phyloP scores from a whole-genome alignment of 2,329 filamentous ascomycete genomes.

The Sclerotinia sclerotiorum region DNA sequence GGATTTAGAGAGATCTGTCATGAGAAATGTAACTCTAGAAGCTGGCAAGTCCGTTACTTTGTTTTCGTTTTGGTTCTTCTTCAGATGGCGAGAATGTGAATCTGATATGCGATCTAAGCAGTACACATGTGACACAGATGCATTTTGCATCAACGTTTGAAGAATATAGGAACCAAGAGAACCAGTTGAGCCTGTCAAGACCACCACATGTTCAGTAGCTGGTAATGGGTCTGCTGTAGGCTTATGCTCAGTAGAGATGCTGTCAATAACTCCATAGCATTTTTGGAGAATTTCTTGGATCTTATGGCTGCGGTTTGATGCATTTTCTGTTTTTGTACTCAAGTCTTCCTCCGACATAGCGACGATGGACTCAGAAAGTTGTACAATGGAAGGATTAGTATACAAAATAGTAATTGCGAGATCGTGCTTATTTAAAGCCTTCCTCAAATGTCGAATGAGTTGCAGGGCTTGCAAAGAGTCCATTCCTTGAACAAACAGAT shows the following conservation, averaged over 20 bases:
- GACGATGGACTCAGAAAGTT: background rate
- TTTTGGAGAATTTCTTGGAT: conserved; percentile 16
- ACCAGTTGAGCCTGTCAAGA: conserved; percentile 51
- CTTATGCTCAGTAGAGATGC: background rate
- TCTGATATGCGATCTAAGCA: conserved; percentile 47
- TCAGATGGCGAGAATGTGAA: conserved; percentile 16
- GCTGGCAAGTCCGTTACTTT: background rate
- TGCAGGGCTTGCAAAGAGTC: conserved; percentile 24
- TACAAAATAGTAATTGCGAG: background rate
- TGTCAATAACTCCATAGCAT: background rate
- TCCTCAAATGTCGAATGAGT: conserved; percentile 13
- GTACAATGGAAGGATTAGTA: conserved; percentile 8
- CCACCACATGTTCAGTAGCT: conserved; percentile 31
- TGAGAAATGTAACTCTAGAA: conserved; percentile 48
- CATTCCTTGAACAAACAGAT: conserved; percentile 23
- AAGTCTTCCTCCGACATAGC: background rate
- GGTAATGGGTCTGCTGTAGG: background rate
- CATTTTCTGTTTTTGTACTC: background rate
- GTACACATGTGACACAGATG: conserved; percentile 45
- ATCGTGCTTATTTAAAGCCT: background rate
- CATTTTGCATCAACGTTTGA: conserved; percentile 40
- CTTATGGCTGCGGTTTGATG: background rate
- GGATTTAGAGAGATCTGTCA: conserved; percentile 48
- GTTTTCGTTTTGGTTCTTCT: conserved; percentile 25
- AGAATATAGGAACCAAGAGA: conserved; percentile 51